Base-by-base conservation (phyloP, 257 asterid species). In the Cynanchum wilfordii region DNA sequence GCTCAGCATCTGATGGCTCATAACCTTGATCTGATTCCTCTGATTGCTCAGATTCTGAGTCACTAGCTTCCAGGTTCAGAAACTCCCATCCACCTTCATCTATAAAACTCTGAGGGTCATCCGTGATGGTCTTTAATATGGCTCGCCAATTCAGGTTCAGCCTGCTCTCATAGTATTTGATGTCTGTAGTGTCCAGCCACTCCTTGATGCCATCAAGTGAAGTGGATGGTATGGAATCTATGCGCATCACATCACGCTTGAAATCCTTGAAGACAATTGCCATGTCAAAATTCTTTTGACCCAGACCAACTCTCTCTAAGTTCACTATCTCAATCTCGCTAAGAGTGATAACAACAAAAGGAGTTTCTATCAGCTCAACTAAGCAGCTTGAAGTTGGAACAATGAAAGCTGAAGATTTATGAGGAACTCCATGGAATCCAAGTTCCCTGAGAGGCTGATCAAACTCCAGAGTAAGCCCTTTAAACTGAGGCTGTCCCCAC, bases 41-140 rank as follows among this genome's bases (percentile, higher is more conserved):
- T 16, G 95, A 84, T 69, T 85, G 57, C 20, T 88, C 90, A 25
- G 90, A 82, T 64, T 88, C 96, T 30, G 95, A 86, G 72, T 90
- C 95, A 0, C 87, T 81, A 1, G 76, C 92, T 77, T 90, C 96
- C 83, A 86, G 44, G 77, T 90, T 90, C 89, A 90, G 72, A 66
- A 88, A 90, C 40, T 90, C 96, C 96, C 96, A 90, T 7, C 96
- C 96, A 58, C 95, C 95, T 42, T 82, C 85, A 12, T 86, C 89
- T 19, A 88, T 77, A 64, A 90, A 90, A 79, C 83, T 77, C 78
- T 88, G 84, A 7, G 96, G 96, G 66, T 88, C 96, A 38, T 87
- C 95, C 8, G 78, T 81, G 58, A 90, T 86, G 13, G 90, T 82
- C 66, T 90, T 88, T 30, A 90, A 73, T 36, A 88, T 90, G 7